Evolutionary conservation across 2,329 filamentous ascomycete genomes (phyloP), one percentile per base, ranked within the genome.

Genomic region (Fusarium mundagurra): DNA sequence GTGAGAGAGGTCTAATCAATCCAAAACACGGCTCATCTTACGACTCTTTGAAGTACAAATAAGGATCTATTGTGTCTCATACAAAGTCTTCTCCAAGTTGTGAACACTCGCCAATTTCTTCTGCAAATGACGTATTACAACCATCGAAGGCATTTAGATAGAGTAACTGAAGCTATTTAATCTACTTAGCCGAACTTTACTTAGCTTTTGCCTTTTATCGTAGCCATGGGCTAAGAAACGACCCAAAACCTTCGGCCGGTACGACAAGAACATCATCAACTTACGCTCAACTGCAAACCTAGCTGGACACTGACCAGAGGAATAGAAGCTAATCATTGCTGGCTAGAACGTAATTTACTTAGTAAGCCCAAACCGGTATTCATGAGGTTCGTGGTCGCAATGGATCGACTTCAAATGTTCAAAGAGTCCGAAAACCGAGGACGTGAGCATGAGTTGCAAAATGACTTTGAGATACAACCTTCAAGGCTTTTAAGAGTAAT

Each of bases 161-260:
- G 14, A 29, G 4, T 14, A 0, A 7, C 1, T 10, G 9, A 18
- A 18, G 14, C 34, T 14, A 7, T 12, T n/a, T 17, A 5, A n/a
- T 29, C 10, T 13, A 2, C 1, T 1, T 6, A 18, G n/a, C 29
- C 9, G 5, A 1, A 29, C 11, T 17, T 2, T 9, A 9, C 13
- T 36, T 12, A 17, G 24, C 14, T 13, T 24, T 13, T 39, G 14
- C 10, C 24, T 22, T 17, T 22, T 12, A 29, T n/a, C 20, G 6
- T 29, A 38, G 24, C 24, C 10, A 14, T 29, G 24, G 8, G 13
- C 24, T n/a, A n/a, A 29, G 51, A 41, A 10, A 29, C 6, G 1
- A 10, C 4, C 24, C 20, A 4, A 13, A 14, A 17, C 20, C 8
- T n/a, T 18, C 0, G 31, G 8, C 29, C 8, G 22, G 20, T 9